phyloP scores from a whole-genome alignment of 805 yeast genomes.

The Soucietia sequanensis region DNA sequence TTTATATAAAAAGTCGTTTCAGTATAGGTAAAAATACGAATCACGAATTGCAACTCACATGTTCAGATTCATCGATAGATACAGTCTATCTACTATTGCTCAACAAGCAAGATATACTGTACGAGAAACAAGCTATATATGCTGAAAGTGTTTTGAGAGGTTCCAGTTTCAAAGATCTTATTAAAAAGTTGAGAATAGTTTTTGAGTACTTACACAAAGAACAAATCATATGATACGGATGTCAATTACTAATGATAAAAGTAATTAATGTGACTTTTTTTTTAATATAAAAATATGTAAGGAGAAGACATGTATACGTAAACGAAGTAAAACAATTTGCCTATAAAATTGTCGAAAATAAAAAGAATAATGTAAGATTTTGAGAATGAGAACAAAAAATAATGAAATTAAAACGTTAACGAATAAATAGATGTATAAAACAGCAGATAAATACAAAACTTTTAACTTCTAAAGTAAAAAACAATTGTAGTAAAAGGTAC shows the following conservation, averaged over 20 bases:
- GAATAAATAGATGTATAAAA: too few species aligned
- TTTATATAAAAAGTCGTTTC: conserved; percentile 8
- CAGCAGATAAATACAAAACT: not conserved
- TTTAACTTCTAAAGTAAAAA: not conserved
- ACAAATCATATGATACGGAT: conserved; percentile 2
- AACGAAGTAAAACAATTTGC: not conserved
- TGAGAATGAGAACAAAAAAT: too few species aligned
- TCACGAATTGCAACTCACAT: conserved; percentile 17
- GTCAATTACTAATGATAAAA: too few species aligned
- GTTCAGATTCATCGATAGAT: conserved; percentile 18
- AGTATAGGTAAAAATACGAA: conserved; percentile 17
- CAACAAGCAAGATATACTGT: conserved; percentile 1
- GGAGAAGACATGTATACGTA: conserved; percentile 1
- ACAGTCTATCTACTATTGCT: conserved; percentile 7
- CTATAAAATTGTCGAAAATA: too few species aligned
- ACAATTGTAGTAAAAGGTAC: not conserved
- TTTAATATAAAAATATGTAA: conserved; percentile 1
- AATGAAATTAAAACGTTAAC: too few species aligned
- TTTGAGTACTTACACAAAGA: conserved; percentile 4
- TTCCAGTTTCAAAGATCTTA: conserved; percentile 12
- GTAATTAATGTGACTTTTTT: too few species aligned
- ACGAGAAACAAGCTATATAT: conserved; percentile 7
- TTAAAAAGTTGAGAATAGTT: conserved; percentile 14
- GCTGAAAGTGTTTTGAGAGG: conserved; percentile 12
- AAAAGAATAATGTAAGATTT: too few species aligned